Evolutionary conservation across 1,284 basidiomycete species (phyloP).

Genomic region (Puccinia coronata): DNA sequence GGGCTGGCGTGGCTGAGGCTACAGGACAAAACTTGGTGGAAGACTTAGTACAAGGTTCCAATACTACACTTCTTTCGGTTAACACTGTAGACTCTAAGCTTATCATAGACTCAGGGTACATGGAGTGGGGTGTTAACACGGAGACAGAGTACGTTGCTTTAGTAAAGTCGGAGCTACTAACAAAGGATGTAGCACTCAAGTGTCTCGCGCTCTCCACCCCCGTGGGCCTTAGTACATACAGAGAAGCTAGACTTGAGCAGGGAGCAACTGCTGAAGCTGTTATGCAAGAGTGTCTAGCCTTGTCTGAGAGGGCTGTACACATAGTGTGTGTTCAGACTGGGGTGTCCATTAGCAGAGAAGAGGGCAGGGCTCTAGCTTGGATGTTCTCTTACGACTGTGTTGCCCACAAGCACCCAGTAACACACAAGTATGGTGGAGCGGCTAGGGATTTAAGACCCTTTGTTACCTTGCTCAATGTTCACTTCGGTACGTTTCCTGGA

Average conservation of each 20-base stretch:
- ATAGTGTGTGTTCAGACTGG: background rate
- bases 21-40: background rate
- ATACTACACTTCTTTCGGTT: background rate
- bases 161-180: background rate
- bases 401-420: background rate
- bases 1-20: background rate
- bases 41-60: background rate
- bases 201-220: background rate
- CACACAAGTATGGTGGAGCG: background rate
- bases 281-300: background rate
- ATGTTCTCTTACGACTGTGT: background rate
- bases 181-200: background rate
- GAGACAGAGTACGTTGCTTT: background rate
- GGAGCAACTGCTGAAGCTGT: background rate
- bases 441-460: background rate
- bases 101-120: background rate
- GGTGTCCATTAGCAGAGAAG: background rate
- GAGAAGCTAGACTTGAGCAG: background rate
- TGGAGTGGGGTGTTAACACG: too few relatives aligned
- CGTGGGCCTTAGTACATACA: background rate
- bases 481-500: background rate
- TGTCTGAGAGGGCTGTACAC: background rate
- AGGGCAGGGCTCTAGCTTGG: background rate
- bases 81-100: background rate
- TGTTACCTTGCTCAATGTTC: background rate